phyloP scores from a whole-genome alignment of 192 early-diverging fungal species.

The Entomortierella beljakovae region DNA sequence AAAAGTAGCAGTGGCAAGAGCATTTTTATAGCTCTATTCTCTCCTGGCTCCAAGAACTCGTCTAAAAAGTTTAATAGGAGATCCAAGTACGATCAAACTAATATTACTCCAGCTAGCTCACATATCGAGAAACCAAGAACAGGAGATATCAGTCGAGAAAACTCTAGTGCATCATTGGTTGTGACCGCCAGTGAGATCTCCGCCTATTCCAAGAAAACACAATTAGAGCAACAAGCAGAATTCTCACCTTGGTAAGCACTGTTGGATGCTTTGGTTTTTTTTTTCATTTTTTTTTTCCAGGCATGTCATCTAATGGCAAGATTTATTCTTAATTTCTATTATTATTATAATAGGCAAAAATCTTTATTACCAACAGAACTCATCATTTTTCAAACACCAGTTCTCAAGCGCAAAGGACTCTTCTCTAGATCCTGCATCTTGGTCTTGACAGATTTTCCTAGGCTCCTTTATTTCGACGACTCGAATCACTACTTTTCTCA shows the following conservation, averaged over 20 bases:
- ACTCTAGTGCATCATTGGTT: slow-evolving; percentile 34
- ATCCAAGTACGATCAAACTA: slow-evolving; percentile 11
- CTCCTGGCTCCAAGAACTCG: slow-evolving; percentile 19
- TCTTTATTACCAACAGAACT: slow-evolving; percentile 67
- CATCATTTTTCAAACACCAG: slow-evolving; percentile 67
- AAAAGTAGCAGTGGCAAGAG: slow-evolving; percentile 36
- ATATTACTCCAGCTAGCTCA: background rate
- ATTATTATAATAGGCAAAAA: slow-evolving; percentile 27
- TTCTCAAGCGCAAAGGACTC: slow-evolving; percentile 67
- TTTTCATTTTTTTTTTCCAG: slow-evolving; percentile 8
- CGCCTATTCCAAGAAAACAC: slow-evolving; percentile 22
- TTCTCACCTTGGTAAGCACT: slow-evolving; percentile 33
- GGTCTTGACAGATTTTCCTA: slow-evolving; percentile 76
- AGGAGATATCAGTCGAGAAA: slow-evolving; percentile 17
- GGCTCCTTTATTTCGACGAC: slow-evolving; percentile 74
- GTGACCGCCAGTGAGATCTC: slow-evolving; percentile 42
- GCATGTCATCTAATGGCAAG: no score
- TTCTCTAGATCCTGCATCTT: slow-evolving; percentile 69
- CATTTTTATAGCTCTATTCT: slow-evolving; percentile 30
- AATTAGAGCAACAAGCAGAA: slow-evolving; percentile 26
- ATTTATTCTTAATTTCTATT: slow-evolving; percentile 10
- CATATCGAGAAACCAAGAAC: slow-evolving; percentile 5
- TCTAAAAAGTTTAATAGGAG: slow-evolving; percentile 19
- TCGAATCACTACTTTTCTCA: slow-evolving; percentile 47
- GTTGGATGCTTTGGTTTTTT: slow-evolving; percentile 22